Evolutionary conservation across 192 early-diverging fungal genomes (phyloP).

Genomic region (Coemansia sp.): DNA sequence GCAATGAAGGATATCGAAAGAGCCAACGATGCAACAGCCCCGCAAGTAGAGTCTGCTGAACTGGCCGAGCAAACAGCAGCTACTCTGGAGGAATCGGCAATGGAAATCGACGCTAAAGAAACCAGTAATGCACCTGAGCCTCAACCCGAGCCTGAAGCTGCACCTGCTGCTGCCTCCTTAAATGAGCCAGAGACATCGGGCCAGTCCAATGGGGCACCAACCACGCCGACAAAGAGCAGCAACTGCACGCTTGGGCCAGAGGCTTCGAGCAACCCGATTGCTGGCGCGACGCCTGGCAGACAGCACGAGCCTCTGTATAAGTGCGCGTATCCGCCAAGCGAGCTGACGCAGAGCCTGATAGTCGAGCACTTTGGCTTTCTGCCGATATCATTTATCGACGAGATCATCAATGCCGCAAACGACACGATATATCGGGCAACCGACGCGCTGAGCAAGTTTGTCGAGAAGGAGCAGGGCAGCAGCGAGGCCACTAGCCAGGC

Average conservation of each 20-base stretch:
- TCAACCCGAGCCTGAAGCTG: neutral
- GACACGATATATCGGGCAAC: constrained; percentile 70
- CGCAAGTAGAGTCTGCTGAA: neutral
- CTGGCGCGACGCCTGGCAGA: constrained; percentile 38
- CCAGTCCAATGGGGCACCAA: neutral
- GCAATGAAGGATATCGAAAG: neutral
- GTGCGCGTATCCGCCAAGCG: constrained; percentile 51
- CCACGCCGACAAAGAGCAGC: constrained; percentile 12
- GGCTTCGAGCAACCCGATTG: constrained; percentile 25
- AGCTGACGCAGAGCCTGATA: constrained; percentile 49
- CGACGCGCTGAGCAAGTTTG: constrained; percentile 63
- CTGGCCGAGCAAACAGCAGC: neutral
- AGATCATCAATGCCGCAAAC: constrained; percentile 75
- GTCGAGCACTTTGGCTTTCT: constrained; percentile 81
- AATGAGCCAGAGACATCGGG: neutral
- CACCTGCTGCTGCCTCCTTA: neutral
- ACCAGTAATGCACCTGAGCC: neutral
- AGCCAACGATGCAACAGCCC: neutral
- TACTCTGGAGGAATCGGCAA: neutral
- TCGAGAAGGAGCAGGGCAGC: constrained; percentile 58
- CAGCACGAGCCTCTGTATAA: constrained; percentile 31
- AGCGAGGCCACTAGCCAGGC: constrained; percentile 55
- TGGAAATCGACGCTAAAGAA: neutral
- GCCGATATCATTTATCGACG: constrained; percentile 78
- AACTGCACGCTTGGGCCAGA: constrained; percentile 4